These are phyloP conservation scores for Hemileccinum rubropunctum DNA, from an alignment of 768 basidiomycete genomes.

Conservation along the genomic window DNA sequence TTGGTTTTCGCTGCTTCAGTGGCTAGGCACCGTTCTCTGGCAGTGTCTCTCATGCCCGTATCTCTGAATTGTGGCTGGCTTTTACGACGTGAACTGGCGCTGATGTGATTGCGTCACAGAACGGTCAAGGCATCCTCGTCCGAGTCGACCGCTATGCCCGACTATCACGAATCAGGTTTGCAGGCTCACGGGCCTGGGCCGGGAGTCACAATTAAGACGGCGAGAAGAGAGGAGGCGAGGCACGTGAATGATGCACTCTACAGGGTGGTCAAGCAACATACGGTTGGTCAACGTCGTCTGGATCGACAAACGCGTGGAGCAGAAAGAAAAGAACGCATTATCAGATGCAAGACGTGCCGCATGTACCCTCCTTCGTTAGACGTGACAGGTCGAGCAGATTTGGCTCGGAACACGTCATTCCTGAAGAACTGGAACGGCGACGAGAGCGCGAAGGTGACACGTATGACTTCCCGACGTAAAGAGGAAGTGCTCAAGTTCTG, in stretches of 20 bases:
- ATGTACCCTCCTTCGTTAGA: constrained; percentile 19
- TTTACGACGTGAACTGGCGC: constrained; percentile 6
- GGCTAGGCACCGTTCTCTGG: not conserved
- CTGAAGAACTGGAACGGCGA: too few relatives aligned
- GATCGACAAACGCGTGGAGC: constrained; percentile 25
- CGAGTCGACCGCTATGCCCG: constrained; percentile 27
- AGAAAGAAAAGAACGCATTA: constrained; percentile 31
- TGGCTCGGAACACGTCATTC: constrained; percentile 24
- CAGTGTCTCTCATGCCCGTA: not conserved
- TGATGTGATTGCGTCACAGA: constrained; percentile 44
- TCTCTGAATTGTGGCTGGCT: not conserved
- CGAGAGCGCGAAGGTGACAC: too few relatives aligned
- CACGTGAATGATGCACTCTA: constrained; percentile 36
- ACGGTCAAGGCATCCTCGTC: constrained; percentile 72
- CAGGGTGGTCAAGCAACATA: constrained; percentile 19
- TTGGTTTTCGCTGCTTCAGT: not conserved
- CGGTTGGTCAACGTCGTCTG: constrained; percentile 20
- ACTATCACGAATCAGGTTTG: constrained; percentile 33
- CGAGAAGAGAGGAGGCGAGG: constrained; percentile 35
- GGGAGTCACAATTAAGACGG: constrained; percentile 30
- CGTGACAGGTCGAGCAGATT: constrained; percentile 22
- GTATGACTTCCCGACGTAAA: constrained; percentile 34
- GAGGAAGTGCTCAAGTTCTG: too few relatives aligned
- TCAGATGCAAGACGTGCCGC: constrained; percentile 24
- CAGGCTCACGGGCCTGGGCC: constrained; percentile 31